A percentile compares a stretch with the other conserved stretches of the same genome.
Evolutionary conservation across 148 eudicot genomes (phyloP).

Genomic region (Agrostemma githago): DNA sequence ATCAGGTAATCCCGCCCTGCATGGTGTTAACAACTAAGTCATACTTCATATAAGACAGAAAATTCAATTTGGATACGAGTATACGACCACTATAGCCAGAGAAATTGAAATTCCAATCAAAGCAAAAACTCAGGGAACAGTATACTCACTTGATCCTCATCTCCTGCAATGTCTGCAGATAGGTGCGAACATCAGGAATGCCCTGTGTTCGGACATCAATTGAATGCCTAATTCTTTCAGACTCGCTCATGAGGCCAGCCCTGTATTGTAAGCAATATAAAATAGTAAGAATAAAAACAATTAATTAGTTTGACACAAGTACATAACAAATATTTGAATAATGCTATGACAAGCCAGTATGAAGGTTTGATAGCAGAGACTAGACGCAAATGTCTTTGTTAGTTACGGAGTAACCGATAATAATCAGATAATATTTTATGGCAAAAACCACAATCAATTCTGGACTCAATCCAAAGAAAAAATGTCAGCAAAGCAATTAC

Average conservation of each 20-base stretch:
- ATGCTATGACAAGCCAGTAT: background rate
- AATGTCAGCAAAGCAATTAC: background rate
- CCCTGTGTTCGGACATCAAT: conserved; percentile 58
- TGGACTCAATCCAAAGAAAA: background rate
- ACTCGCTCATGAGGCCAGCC: conserved; percentile 72
- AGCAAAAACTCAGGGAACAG: background rate
- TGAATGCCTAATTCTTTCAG: conserved; percentile 70
- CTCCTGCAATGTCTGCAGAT: conserved; percentile 70
- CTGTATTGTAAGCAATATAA: conserved; percentile 35
- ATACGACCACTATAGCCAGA: too few species aligned
- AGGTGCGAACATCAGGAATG: conserved; percentile 77
- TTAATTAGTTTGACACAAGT: background rate
- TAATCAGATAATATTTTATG: background rate
- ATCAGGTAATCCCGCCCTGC: conserved; percentile 87
- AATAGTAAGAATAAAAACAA: background rate
- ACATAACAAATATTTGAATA: background rate
- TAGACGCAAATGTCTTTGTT: background rate
- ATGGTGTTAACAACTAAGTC: conserved; percentile 10
- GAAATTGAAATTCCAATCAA: background rate
- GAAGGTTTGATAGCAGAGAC: background rate
- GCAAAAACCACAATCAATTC: background rate
- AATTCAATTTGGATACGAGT: background rate
- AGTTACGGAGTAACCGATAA: background rate
- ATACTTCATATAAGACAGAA: background rate
- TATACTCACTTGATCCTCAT: conserved; percentile 61